Evolutionary conservation across 2,329 filamentous ascomycete species (phyloP).

Genomic region (Graphium sp.): DNA sequence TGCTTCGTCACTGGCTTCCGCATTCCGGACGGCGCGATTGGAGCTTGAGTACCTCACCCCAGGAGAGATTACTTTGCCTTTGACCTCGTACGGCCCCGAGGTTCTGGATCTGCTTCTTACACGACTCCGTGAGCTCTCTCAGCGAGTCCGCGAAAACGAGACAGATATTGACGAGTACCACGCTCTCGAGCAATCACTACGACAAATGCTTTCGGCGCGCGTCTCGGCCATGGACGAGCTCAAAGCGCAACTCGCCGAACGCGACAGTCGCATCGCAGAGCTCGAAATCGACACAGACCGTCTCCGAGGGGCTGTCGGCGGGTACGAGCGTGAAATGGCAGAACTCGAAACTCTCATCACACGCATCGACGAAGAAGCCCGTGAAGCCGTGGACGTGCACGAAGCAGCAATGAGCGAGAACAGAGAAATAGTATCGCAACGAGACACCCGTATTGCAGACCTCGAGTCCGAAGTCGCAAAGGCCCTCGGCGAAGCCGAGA

Average conservation of each 20-base stretch:
- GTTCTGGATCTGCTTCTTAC: constrained; percentile 37
- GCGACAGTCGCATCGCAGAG: constrained; percentile 22
- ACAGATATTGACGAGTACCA: constrained; percentile 43
- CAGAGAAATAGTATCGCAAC: constrained; percentile 16
- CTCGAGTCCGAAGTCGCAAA: constrained; percentile 16
- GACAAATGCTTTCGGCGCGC: constrained; percentile 36
- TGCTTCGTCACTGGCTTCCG: constrained; percentile 24
- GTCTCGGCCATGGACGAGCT: constrained; percentile 32
- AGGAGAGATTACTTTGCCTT: constrained; percentile 35
- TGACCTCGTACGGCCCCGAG: constrained; percentile 33
- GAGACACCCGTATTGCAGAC: constrained; percentile 16
- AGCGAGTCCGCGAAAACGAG: constrained; percentile 28
- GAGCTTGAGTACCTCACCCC: constrained; percentile 46
- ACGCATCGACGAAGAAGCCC: constrained; percentile 23
- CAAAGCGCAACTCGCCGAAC: constrained; percentile 21
- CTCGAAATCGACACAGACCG: constrained; percentile 31
- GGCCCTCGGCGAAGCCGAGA: constrained; percentile 11
- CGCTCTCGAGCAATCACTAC: constrained; percentile 33
- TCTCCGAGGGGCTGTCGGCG: constrained; percentile 31
- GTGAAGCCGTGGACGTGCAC: constrained; percentile 13
- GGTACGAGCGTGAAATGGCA: constrained; percentile 33
- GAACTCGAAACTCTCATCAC: constrained; percentile 35
- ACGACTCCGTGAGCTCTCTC: constrained; percentile 29
- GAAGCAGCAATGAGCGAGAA: constrained; percentile 17
- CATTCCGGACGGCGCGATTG: constrained; percentile 38